Evolutionary conservation across 2,329 filamentous ascomycete genomes (phyloP).

Genomic region (Alternaria longipes): DNA sequence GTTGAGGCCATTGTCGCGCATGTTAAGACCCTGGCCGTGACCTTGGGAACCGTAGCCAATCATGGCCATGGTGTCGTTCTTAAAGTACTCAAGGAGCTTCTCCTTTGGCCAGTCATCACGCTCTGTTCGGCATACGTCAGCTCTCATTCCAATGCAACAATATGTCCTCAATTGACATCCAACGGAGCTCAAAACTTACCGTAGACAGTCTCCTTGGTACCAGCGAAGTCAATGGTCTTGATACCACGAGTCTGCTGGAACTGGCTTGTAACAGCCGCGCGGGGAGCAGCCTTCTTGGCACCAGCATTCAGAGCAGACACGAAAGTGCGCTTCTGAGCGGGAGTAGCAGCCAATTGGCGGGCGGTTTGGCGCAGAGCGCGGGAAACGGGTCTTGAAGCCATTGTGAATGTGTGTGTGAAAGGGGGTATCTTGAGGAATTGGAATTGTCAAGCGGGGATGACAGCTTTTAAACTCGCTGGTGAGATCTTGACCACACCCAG

Average conservation of each 20-base stretch:
- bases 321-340: slow-evolving; percentile 66
- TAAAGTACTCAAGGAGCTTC: slow-evolving; percentile 99
- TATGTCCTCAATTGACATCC: background rate
- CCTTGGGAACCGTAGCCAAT: slow-evolving; percentile 99
- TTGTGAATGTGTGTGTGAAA: slow-evolving; percentile 60
- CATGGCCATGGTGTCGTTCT: slow-evolving; percentile 98
- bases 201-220: slow-evolving; percentile 92
- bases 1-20: slow-evolving; percentile 99
- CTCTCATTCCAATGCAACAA: slow-evolving; percentile 28
- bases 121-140: slow-evolving; percentile 65
- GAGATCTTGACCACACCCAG: slow-evolving; percentile 11
- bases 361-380: slow-evolving; percentile 67
- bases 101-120: slow-evolving; percentile 98
- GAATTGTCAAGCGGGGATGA: slow-evolving; percentile 32
- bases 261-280: slow-evolving; percentile 56
- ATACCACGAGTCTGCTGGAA: slow-evolving; percentile 82
- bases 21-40: slow-evolving; percentile 98
- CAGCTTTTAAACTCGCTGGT: slow-evolving; percentile 36
- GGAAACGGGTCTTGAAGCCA: slow-evolving; percentile 80
- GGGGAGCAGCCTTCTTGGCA: slow-evolving; percentile 55
- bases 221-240: slow-evolving; percentile 99
- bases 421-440: slow-evolving; percentile 43
- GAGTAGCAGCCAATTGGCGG: slow-evolving; percentile 63
- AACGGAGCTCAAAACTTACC: slow-evolving; percentile 64
- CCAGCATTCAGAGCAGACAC: slow-evolving; percentile 63